These are phyloP conservation scores for Lactifluus hygrophoroides DNA, from an alignment of 768 basidiomycete species.

Conservation along the genomic window DNA sequence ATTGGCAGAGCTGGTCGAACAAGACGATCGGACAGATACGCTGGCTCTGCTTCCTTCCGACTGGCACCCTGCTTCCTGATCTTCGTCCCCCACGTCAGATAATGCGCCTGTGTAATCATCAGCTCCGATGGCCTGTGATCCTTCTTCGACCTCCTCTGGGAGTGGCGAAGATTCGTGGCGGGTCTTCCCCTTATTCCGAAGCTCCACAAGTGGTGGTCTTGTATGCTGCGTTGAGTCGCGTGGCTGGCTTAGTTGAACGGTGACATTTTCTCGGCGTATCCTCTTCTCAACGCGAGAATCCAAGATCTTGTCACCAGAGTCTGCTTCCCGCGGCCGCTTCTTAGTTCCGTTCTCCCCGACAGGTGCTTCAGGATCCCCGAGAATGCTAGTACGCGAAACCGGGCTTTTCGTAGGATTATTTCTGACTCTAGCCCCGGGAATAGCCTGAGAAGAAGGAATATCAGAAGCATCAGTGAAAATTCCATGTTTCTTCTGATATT, in stretches of 20 bases:
- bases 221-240: neutral
- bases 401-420: neutral
- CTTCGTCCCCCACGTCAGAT: neutral
- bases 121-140: neutral
- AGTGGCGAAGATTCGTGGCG: neutral
- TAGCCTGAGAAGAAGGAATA: neutral
- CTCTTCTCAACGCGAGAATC: neutral
- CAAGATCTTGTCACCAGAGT: neutral
- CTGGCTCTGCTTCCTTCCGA: neutral
- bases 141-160: neutral
- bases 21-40: neutral
- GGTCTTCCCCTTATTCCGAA: neutral
- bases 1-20: neutral
- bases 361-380: neutral
- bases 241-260: neutral
- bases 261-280: neutral
- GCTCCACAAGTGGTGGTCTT: neutral
- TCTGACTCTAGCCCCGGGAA: neutral
- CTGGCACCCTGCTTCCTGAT: neutral
- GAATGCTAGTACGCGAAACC: neutral
- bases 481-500: conserved; percentile 31
- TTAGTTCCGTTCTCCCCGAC: neutral
- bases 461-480: neutral
- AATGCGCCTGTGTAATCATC: conserved; percentile 14
- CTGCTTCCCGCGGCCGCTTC: conserved; percentile 7